Evolutionary conservation across 1,139 yeast species (phyloP), one percentile per base, ranked within the genome.

Genomic region (Eremothecium gossypii): DNA sequence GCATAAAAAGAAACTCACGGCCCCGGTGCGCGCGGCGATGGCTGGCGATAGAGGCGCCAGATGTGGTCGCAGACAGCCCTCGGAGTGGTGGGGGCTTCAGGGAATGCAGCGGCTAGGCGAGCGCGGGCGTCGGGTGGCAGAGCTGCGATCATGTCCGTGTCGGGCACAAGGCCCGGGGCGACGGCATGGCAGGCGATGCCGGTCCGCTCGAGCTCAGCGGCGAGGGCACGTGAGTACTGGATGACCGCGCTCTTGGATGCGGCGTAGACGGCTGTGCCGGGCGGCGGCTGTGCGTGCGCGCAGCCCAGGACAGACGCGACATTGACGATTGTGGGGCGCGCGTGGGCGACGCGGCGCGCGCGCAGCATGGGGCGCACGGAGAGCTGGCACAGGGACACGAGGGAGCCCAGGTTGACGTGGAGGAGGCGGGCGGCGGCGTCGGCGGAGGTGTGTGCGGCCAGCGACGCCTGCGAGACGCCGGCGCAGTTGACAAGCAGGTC

Each of bases 231-330:
- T 0, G 94, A 75, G 52, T 86, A 82, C 4, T 83, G 85, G 38
- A 74, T 56, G 10, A 83, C 51, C 0, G 94, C 97, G 0, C 87
- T 83, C 58, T 91, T 91, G 40, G 86, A 70, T 0, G 95, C 91
- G 1, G 86, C 70, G 58, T 91, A 91, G 0, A 83, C 79, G 0
- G 83, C 54, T 0, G 95, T 76, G 0, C 97, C 97, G 49, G 68
- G 64, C 1, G 69, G 49, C 2, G 38, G 14, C 30, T 12, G 61
- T 74, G 44, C 47, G 67, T 45, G 48, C 50, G 0, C 84, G 26
- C 45, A 41, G 2, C 56, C 83, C 26, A 89, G 65, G 2, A 83
- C 70, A 0, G 96, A 86, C 1, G 95, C 75, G 1, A 91, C 65
- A 55, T 86, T 89, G 33, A 89, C 59, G 8, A 80, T 70, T 33